phyloP scores from a whole-genome alignment of 2,329 filamentous ascomycete species.

The Metarhizium robertsii region DNA sequence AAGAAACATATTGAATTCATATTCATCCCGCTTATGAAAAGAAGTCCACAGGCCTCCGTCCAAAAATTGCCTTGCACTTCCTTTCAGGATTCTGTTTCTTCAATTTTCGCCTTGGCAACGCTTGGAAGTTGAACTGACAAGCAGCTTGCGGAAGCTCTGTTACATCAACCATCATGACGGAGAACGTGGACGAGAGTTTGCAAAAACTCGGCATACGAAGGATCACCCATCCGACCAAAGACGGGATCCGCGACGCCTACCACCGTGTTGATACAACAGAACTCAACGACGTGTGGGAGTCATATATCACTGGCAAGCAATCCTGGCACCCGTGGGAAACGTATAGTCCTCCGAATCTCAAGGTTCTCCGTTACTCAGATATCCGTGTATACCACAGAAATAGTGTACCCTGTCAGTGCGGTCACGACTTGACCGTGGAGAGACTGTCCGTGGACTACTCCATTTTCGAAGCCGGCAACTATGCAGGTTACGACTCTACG shows the following conservation, averaged over 20 bases:
- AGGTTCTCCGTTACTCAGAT: slow-evolving; percentile 2
- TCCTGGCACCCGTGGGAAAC: background rate
- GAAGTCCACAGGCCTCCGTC: too few species aligned
- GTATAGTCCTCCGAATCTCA: background rate
- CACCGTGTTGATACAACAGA: background rate
- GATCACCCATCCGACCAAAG: background rate
- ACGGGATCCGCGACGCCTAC: background rate
- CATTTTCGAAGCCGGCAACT: background rate
- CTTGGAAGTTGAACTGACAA: too few species aligned
- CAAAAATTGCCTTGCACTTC: too few species aligned
- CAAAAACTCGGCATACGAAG: background rate
- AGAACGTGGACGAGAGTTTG: background rate
- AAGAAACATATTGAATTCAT: too few species aligned
- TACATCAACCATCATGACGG: background rate
- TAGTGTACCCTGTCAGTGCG: background rate
- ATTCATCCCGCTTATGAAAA: too few species aligned
- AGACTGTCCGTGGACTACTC: background rate
- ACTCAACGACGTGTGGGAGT: background rate
- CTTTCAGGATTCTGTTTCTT: too few species aligned
- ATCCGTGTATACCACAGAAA: background rate
- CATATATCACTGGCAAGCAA: background rate
- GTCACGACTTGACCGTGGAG: background rate
- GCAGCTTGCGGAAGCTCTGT: background rate
- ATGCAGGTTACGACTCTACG: slow-evolving; percentile 3
- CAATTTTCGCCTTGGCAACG: too few species aligned